Conservation (phyloP, 1,139 yeast species). For the Saccharomyces pastorianus region DNA sequence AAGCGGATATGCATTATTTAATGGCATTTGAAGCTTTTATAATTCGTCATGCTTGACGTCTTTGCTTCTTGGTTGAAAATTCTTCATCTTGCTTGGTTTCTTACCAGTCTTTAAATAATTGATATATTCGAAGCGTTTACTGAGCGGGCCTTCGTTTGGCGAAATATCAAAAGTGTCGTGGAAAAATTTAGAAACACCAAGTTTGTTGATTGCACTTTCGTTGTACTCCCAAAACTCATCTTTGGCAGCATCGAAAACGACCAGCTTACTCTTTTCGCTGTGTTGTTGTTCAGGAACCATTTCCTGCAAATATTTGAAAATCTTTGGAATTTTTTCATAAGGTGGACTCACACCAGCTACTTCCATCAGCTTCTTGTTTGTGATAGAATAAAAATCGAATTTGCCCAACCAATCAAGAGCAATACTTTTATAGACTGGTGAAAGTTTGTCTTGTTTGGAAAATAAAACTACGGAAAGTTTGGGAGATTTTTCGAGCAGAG, state of each 20-base stretch:
- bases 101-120: conserved; percentile 14
- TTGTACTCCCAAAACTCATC: conserved; percentile 17
- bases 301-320: not conserved
- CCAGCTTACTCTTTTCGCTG: conserved; percentile 14
- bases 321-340: not conserved
- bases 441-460: conserved; percentile 40
- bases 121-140: conserved; percentile 21
- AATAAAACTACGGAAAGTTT: conserved; percentile 35
- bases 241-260: conserved; percentile 17
- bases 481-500: conserved; percentile 32
- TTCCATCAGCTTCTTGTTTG: conserved; percentile 10
- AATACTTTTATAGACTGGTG: conserved; percentile 61
- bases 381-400: conserved; percentile 33
- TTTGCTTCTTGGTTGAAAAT: not conserved
- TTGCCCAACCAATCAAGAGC: conserved; percentile 63
- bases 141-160: conserved; percentile 29
- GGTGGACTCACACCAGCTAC: not conserved
- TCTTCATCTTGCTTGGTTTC: conserved; percentile 4
- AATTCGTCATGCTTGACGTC: conserved; percentile 7
- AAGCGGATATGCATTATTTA: too few relatives aligned
- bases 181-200: conserved; percentile 18
- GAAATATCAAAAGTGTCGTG: conserved; percentile 7
- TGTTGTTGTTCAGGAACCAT: conserved; percentile 2
- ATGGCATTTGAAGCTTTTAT: not conserved
- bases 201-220: conserved; percentile 15